These are phyloP conservation scores for Fusarium penzigii DNA, from an alignment of 2,329 filamentous ascomycete genomes.

Conservation along the genomic window DNA sequence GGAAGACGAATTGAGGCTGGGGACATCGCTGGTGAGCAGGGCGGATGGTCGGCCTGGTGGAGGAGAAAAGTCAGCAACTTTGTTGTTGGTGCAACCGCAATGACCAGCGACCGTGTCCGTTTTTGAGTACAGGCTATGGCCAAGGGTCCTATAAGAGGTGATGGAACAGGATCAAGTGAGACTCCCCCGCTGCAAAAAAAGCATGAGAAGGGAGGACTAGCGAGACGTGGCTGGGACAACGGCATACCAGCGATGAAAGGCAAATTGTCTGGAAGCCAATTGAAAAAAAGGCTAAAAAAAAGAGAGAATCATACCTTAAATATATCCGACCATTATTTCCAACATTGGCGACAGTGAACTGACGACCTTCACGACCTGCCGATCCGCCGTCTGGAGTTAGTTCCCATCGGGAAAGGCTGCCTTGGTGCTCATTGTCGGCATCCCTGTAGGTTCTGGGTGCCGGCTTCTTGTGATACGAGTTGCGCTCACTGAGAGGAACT, in stretches of 20 bases:
- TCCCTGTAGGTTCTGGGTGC: slow-evolving; percentile 48
- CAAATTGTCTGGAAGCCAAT: slow-evolving; percentile 5
- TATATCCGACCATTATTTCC: slow-evolving; percentile 83
- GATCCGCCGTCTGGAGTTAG: slow-evolving; percentile 62
- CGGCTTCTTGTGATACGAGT: slow-evolving; percentile 42
- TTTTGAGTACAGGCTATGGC: slow-evolving; percentile 13
- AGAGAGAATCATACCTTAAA: slow-evolving; percentile 59
- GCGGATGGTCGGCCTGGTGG: slow-evolving; percentile 58
- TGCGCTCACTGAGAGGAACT: slow-evolving; percentile 49
- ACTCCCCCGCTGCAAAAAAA: slow-evolving; percentile 6
- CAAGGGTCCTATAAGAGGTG: slow-evolving; percentile 10
- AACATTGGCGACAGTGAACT: slow-evolving; percentile 80
- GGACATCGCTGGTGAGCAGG: slow-evolving; percentile 63
- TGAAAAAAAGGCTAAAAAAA: slow-evolving; percentile 5
- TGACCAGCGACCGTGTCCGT: slow-evolving; percentile 4
- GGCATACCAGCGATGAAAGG: slow-evolving; percentile 15
- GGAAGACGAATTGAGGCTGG: slow-evolving; percentile 61
- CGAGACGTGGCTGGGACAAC: slow-evolving; percentile 13
- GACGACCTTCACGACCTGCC: slow-evolving; percentile 64
- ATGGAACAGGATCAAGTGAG: slow-evolving; percentile 13
- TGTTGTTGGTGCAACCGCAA: slow-evolving; percentile 4
- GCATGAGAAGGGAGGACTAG: slow-evolving; percentile 10
- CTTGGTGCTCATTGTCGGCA: slow-evolving; percentile 47
- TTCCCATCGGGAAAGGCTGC: slow-evolving; percentile 44
- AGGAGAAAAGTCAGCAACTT: slow-evolving; percentile 17